Evolutionary conservation across 2,329 filamentous ascomycete genomes (phyloP), one percentile per base, ranked within the genome.

Genomic region (Pyricularia sp.): DNA sequence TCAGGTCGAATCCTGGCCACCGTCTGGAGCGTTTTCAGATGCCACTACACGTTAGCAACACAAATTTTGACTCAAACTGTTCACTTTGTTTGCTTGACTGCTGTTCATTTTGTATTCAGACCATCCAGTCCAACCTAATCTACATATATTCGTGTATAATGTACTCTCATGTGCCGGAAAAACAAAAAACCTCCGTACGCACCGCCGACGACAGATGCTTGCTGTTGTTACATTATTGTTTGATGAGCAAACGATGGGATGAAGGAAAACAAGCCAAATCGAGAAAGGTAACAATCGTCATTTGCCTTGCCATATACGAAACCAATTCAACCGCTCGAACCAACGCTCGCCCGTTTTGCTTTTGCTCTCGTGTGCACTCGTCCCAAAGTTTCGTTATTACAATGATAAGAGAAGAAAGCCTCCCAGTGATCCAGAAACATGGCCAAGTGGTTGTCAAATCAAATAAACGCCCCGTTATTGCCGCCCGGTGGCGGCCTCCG

Each of bases 391-490:
- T 49, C 40, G 40, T 49, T 49, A 49, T 49, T 49, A 49, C 40
- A 49, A 49, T 49, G 40, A 49, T 49, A 49, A 49, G 16, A n/a
- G 40, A 55, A 55, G 10, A 57, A 57, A 57, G 24, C 22, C n/a
- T 35, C 53, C 53, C 24, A 28, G 13, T 13, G 13, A 57, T 13
- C 53, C 22, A 28, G 9, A 26, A 57, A 28, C 3, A 57, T 57
- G 19, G 22, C n/a, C 2, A 24, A 57, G 1, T 57, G 13, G 19
- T n/a, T 8, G 40, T 49, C 53, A 28, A 4, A 67, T 70, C 66
- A 72, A 12, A 73, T 70, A 63, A 70, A 73, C 22, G 69, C 68
- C 3, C 68, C 70, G 33, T 66, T 68, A 3, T 70, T 68, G 13
- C 69, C 67, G 10, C 64, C 60, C 4, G 70, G 69, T 6, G 67